Conservation (phyloP, 2,329 filamentous ascomycete species). For the Paecilomyces niveus region DNA sequence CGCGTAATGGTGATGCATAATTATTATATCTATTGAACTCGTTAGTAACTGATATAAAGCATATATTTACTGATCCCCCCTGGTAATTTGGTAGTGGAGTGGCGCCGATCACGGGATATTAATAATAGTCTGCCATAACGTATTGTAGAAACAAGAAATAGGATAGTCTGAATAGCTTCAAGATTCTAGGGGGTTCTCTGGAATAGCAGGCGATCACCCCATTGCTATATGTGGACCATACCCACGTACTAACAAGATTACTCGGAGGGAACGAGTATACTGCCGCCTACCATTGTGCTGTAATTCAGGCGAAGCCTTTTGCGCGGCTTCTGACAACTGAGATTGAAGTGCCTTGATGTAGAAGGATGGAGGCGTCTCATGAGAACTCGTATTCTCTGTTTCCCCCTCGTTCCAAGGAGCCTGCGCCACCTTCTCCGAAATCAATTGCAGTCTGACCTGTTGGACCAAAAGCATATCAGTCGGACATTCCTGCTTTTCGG, state of each 20-base stretch:
- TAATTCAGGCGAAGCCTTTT: neutral
- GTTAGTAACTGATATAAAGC: neutral
- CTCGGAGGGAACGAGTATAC: no score
- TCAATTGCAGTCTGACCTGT: neutral
- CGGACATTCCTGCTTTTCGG: neutral
- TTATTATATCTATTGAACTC: conserved; percentile 3
- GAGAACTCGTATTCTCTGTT: neutral
- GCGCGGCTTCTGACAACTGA: conserved; percentile 1
- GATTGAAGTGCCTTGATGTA: conserved; percentile 6
- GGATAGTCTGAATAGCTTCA: no score
- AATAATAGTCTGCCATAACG: no score
- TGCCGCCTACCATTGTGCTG: conserved; percentile 4
- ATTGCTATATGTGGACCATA: no score
- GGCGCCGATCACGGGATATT: no score
- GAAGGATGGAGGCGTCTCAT: conserved; percentile 1
- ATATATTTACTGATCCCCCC: no score
- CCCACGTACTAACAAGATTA: no score
- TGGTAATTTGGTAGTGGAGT: no score
- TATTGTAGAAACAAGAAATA: no score
- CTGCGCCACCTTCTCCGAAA: neutral
- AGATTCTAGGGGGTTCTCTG: no score
- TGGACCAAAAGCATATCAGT: neutral
- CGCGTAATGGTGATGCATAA: conserved; percentile 8
- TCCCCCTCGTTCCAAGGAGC: conserved; percentile 2
- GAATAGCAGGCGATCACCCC: no score